These are phyloP conservation scores for Gnaphalium uliginosum DNA, from an alignment of 129 eudicot genomes.

Conservation along the genomic window DNA sequence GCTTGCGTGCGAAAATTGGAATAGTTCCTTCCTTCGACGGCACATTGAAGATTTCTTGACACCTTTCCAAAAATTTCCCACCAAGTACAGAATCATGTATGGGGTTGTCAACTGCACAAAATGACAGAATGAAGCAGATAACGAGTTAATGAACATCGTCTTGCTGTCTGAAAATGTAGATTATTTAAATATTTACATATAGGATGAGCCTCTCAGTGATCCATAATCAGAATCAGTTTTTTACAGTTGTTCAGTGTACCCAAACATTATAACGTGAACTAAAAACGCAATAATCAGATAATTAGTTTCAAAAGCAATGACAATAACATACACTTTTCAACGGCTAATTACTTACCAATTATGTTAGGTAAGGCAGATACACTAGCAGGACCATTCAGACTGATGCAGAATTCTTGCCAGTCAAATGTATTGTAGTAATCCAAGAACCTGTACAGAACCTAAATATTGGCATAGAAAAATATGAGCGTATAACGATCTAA, in stretches of 20 bases:
- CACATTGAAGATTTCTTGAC: conserved; percentile 49
- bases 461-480: neutral
- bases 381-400: conserved; percentile 64
- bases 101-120: conserved; percentile 54
- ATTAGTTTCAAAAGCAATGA: neutral
- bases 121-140: conserved; percentile 8
- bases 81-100: conserved; percentile 33
- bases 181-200: neutral
- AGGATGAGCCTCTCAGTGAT: neutral
- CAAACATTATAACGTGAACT: neutral
- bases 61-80: conserved; percentile 42
- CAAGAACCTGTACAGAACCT: conserved; percentile 82
- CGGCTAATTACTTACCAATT: conserved; percentile 47
- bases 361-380: conserved; percentile 53
- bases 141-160: neutral
- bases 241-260: neutral
- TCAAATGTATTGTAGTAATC: conserved; percentile 71
- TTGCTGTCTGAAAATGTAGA: neutral
- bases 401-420: conserved; percentile 69
- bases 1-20: conserved; percentile 48
- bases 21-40: conserved; percentile 31
- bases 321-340: conserved; percentile 14
- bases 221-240: no score
- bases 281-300: neutral
- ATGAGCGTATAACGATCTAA: neutral